Percentiles rank a stretch among this genome's conserved stretches.
Conservation (phyloP, 1,139 yeast genomes). For the Casaregolazyma lundiana region DNA sequence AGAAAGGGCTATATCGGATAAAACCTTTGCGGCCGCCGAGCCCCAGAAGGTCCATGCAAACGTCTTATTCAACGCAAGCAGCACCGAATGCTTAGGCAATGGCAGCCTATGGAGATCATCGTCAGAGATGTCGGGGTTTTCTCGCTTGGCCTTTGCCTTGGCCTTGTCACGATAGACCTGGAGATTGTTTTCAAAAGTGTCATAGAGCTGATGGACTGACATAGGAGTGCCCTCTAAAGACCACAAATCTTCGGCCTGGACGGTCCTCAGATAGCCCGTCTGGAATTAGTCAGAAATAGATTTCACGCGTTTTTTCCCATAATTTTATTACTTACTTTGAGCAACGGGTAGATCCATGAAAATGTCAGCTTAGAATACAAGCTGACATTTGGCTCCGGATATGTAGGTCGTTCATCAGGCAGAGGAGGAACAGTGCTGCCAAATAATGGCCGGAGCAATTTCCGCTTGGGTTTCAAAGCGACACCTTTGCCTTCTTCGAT, state of each 20-base stretch:
- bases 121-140: constrained; percentile 21
- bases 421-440: constrained; percentile 31
- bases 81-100: constrained; percentile 41
- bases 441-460: constrained; percentile 24
- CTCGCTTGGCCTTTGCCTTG: constrained; percentile 25
- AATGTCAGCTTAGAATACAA: constrained; percentile 37
- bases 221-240: constrained; percentile 47
- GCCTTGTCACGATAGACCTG: constrained; percentile 36
- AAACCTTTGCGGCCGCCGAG: constrained; percentile 41
- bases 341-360: constrained; percentile 56
- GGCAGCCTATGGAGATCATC: constrained; percentile 22
- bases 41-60: constrained; percentile 48
- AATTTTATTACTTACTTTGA: constrained; percentile 37
- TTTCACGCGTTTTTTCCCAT: constrained; percentile 3
- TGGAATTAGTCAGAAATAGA: constrained; percentile 9
- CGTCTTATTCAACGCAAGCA: constrained; percentile 50
- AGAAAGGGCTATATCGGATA: constrained; percentile 50
- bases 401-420: constrained; percentile 24
- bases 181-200: constrained; percentile 39
- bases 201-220: constrained; percentile 44
- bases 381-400: constrained; percentile 27
- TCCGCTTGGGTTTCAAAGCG: constrained; percentile 4
- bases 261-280: constrained; percentile 61
- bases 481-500: not conserved
- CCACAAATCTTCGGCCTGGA: constrained; percentile 60